Base-by-base conservation (phyloP, 345 rosid species). In the Arabidopsis suecica region DNA sequence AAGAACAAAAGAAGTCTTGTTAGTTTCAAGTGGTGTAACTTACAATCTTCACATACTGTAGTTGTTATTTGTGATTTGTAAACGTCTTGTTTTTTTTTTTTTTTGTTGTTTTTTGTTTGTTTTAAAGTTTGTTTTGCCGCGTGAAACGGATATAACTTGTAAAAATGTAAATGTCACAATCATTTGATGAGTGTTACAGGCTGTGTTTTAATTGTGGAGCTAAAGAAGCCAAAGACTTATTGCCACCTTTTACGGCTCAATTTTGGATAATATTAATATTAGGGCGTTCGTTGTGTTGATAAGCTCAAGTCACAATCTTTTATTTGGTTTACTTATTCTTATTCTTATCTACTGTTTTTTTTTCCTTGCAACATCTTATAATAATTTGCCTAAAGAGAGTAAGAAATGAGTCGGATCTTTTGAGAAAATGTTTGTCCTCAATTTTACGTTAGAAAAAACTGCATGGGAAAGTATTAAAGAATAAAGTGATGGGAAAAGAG, bases 241-340 rank as follows among this genome's bases (percentile, higher is more conserved):
- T 54, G 71, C 71, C 75, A 69, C 64, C 70, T 54, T 54, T 71
- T n/a, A 56, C 71, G 76, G 65, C 80, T 63, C 59, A 33, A 55
- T 55, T 69, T 32, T 69, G 75, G 75, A 76, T 63, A 62, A 69
- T 69, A 14, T 41, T 63, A 62, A 69, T 69, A 14, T 41, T 42
- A 58, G 25, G 61, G 22, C 1, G n/a, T 51, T 50, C 36, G 47
- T 36, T 65, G 30, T 59, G 1, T 68, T 60, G 69, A 73, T 73
- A 55, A 74, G 66, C 42, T 65, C 57, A 11, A 49, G 16, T 74
- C 22, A 16, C 63, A 59, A 16, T 50, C 32, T 49, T 1, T 67
- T 49, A 7, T 32, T 54, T 64, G 36, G 22, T 1, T 62, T 65
- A 16, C 18, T 16, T 16, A 16, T 16, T 16, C 18, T 16, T 16